These are phyloP conservation scores for Hibiscus trionum DNA, from an alignment of 345 rosid species.

Conservation along the genomic window DNA sequence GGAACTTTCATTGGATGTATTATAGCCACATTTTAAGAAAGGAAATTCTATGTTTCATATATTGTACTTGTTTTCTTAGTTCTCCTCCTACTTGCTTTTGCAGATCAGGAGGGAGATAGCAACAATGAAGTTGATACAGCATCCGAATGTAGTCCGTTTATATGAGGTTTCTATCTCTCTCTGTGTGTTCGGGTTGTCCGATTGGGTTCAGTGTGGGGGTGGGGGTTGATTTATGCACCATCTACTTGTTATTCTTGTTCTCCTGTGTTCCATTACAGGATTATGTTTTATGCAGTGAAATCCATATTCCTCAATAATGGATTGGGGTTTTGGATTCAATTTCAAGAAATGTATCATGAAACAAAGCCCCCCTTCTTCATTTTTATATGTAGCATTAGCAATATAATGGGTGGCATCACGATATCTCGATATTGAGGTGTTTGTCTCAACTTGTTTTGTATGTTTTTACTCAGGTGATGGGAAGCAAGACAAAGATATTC, in stretches of 20 bases:
- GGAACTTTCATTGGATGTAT: too few relatives aligned
- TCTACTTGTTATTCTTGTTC: neutral
- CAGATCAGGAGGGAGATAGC: slow-evolving; percentile 91
- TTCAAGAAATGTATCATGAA: neutral
- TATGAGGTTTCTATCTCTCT: slow-evolving; percentile 50
- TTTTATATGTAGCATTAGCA: neutral
- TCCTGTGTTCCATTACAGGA: neutral
- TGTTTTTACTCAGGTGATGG: slow-evolving; percentile 48
- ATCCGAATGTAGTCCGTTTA: slow-evolving; percentile 85
- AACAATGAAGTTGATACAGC: slow-evolving; percentile 89
- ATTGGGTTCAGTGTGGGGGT: neutral
- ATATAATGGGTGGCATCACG: neutral
- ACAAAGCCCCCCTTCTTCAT: neutral
- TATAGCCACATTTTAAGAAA: neutral
- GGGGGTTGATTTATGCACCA: neutral
- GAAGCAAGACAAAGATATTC: slow-evolving; percentile 67
- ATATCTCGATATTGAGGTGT: too few relatives aligned
- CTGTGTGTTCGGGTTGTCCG: neutral
- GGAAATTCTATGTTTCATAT: neutral
- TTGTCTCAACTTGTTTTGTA: neutral
- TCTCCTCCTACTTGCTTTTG: slow-evolving; percentile 16
- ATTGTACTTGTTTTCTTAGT: neutral
- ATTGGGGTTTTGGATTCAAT: neutral
- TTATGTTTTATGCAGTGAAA: neutral
- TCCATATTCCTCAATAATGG: neutral